Evolutionary conservation across 306 rosid genomes (phyloP).

Genomic region (Prunus campanulata): DNA sequence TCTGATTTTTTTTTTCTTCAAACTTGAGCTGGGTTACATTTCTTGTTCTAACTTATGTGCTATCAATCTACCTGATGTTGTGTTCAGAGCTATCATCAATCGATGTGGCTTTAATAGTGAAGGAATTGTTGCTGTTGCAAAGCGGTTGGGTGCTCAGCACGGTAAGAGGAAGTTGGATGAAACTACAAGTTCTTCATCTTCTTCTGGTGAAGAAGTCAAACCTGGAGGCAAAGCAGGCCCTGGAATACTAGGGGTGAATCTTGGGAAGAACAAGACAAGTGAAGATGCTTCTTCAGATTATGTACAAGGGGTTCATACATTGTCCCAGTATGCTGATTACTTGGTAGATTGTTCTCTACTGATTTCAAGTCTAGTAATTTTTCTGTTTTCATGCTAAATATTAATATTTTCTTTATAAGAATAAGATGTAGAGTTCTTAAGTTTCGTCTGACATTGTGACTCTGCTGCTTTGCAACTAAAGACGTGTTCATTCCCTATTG

Average conservation of each 20-base stretch:
- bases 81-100: slow-evolving; percentile 85
- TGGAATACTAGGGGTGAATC: slow-evolving; percentile 96
- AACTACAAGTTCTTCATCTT: slow-evolving; percentile 38
- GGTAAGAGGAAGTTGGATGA: slow-evolving; percentile 95
- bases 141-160: slow-evolving; percentile 90
- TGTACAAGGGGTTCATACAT: slow-evolving; percentile 96
- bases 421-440: not conserved
- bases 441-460: not conserved
- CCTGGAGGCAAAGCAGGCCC: slow-evolving; percentile 98
- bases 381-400: not conserved
- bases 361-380: not conserved
- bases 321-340: slow-evolving; percentile 87
- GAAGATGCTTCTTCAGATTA: slow-evolving; percentile 94
- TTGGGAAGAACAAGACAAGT: slow-evolving; percentile 93
- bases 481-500: not conserved
- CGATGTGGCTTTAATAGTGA: slow-evolving; percentile 96
- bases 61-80: slow-evolving; percentile 21
- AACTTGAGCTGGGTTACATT: not conserved
- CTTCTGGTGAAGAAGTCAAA: slow-evolving; percentile 64
- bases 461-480: slow-evolving; percentile 3
- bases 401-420: not conserved
- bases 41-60: slow-evolving; percentile 11
- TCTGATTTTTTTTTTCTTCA: slow-evolving; percentile 2
- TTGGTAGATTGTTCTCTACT: slow-evolving; percentile 51
- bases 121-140: slow-evolving; percentile 95